phyloP scores from a whole-genome alignment of 257 asterid genomes.

The Apocynum venetum region DNA sequence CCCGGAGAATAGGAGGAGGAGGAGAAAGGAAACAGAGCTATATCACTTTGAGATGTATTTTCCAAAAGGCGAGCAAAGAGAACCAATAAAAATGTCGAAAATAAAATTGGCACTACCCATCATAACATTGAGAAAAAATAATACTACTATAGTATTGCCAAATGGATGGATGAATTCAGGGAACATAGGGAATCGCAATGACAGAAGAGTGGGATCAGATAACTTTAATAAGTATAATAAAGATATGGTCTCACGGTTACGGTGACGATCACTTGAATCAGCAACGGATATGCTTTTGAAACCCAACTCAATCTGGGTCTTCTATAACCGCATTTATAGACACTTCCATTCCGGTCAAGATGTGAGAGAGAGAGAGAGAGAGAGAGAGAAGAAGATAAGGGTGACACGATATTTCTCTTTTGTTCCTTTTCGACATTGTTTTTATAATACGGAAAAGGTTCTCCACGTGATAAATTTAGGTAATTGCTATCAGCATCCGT shows the following conservation, averaged over 20 bases:
- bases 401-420: neutral
- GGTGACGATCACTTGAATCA: constrained; percentile 12
- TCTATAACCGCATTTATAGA: neutral
- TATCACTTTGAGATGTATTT: neutral
- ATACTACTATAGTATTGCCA: neutral
- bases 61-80: neutral
- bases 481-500: too few relatives aligned
- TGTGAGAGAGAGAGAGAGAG: neutral
- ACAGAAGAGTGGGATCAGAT: neutral
- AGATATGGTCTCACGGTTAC: neutral
- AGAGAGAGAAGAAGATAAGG: neutral
- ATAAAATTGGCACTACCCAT: neutral
- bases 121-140: neutral
- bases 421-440: neutral
- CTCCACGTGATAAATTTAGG: neutral
- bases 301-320: neutral
- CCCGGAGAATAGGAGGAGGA: neutral
- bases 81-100: neutral
- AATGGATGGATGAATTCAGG: neutral
- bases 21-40: neutral
- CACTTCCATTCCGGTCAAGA: neutral
- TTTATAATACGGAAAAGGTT: neutral
- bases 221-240: neutral
- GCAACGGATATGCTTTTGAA: constrained; percentile 6
- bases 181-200: constrained; percentile 1